Percentiles rank a stretch among this genome's conserved stretches.
Evolutionary conservation across 352 stramenopile genomes (phyloP).

Genomic region (Phytophthora cactorum): DNA sequence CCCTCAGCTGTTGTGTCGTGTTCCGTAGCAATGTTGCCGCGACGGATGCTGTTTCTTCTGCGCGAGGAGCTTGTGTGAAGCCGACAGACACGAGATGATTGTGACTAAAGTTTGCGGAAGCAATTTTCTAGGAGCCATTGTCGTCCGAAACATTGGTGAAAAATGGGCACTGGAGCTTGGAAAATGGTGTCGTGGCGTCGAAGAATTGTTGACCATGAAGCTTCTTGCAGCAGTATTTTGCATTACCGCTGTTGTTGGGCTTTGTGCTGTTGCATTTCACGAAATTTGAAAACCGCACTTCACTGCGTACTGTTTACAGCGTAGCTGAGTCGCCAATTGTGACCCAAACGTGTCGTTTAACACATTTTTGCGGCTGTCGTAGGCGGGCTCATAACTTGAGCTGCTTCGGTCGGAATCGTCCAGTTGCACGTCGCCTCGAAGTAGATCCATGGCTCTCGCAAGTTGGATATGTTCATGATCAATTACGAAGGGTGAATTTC

Average conservation of each 20-base stretch:
- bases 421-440: neutral
- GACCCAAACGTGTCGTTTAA: neutral
- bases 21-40: too few species aligned
- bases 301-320: neutral
- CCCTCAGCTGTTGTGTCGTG: too few species aligned
- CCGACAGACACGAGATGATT: neutral
- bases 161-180: too few species aligned
- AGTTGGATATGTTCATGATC: neutral
- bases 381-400: neutral
- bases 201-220: neutral
- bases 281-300: neutral
- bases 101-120: too few species aligned
- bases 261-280: neutral
- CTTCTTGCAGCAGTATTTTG: neutral
- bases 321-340: neutral
- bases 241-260: neutral
- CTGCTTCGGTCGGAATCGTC: neutral
- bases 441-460: neutral
- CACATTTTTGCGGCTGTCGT: neutral
- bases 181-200: too few species aligned
- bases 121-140: too few species aligned
- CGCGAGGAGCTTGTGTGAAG: too few species aligned
- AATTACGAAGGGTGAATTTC: neutral
- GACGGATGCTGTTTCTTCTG: too few species aligned
- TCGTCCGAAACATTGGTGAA: too few species aligned